Evolutionary conservation across 306 rosid species (phyloP).

Genomic region (Castanopsis chinensis): DNA sequence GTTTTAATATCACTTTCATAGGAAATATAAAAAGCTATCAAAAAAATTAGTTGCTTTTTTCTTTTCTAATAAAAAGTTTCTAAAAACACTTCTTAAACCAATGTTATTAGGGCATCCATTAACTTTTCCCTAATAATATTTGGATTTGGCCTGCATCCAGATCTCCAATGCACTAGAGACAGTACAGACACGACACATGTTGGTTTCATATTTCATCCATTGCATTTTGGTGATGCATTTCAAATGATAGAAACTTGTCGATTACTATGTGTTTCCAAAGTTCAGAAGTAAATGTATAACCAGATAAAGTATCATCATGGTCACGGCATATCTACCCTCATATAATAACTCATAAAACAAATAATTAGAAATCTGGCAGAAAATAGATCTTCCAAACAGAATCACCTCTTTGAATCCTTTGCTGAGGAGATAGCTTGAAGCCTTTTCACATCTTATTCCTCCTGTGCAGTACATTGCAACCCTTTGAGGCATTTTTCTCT

Average conservation of each 20-base stretch:
- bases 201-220: too few species aligned
- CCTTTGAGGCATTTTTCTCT: constrained; percentile 49
- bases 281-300: neutral
- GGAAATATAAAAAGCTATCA: too few species aligned
- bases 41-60: too few species aligned
- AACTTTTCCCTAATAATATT: neutral
- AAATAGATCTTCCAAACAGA: constrained; percentile 8
- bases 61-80: too few species aligned
- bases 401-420: constrained; percentile 90
- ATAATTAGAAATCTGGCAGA: neutral
- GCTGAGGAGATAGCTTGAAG: constrained; percentile 83
- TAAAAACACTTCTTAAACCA: too few species aligned
- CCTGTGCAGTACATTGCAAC: constrained; percentile 99
- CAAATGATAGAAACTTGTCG: neutral
- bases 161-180: too few species aligned
- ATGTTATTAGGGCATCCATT: too few species aligned
- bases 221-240: neutral
- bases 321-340: neutral
- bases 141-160: too few species aligned
- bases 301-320: neutral
- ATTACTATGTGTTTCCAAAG: neutral
- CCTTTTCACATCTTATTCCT: constrained; percentile 98
- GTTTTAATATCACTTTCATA: too few species aligned
- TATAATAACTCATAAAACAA: neutral
- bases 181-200: too few species aligned